Percentiles rank a stretch among this genome's conserved stretches.
These are phyloP conservation scores for Magnusiomyces fungicola DNA, from an alignment of 1,139 yeast species.

Conservation along the genomic window DNA sequence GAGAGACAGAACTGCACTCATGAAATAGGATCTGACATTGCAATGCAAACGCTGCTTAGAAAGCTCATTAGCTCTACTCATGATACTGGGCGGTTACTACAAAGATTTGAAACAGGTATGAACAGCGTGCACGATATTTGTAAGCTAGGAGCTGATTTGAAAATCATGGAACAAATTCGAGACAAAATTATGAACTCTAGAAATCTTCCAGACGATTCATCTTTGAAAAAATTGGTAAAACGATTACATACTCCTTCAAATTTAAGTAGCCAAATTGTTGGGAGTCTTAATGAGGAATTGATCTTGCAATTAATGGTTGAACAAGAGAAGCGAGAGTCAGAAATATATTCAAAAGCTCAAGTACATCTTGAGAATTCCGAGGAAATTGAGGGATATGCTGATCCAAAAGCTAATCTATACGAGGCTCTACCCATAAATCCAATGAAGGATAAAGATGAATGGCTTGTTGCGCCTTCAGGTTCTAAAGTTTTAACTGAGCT, in stretches of 20 bases:
- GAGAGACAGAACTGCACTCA: conserved; percentile 58
- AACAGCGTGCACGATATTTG: conserved; percentile 42
- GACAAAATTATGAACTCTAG: background rate
- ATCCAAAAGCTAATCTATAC: too few species aligned
- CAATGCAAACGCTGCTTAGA: conserved; percentile 34
- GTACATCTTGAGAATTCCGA: too few species aligned
- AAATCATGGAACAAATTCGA: conserved; percentile 22
- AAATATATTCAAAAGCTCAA: too few species aligned
- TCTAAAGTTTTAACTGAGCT: too few species aligned
- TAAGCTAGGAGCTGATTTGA: conserved; percentile 38
- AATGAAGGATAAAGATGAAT: too few species aligned
- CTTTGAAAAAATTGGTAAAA: conserved; percentile 16
- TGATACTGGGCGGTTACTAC: conserved; percentile 50
- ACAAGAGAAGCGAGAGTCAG: background rate
- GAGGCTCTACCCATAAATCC: too few species aligned
- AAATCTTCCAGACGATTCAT: background rate
- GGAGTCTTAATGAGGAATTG: conserved; percentile 29
- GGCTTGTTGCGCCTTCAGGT: too few species aligned
- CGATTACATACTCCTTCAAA: conserved; percentile 19
- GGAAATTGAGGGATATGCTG: too few species aligned
- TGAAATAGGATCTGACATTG: conserved; percentile 40
- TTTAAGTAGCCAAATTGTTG: conserved; percentile 25
- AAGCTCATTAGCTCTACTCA: conserved; percentile 32
- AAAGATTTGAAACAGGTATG: conserved; percentile 40
- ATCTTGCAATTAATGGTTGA: conserved; percentile 16